Base-by-base conservation (phyloP, 2,329 filamentous ascomycete genomes). In the Fusarium albosuccineum region DNA sequence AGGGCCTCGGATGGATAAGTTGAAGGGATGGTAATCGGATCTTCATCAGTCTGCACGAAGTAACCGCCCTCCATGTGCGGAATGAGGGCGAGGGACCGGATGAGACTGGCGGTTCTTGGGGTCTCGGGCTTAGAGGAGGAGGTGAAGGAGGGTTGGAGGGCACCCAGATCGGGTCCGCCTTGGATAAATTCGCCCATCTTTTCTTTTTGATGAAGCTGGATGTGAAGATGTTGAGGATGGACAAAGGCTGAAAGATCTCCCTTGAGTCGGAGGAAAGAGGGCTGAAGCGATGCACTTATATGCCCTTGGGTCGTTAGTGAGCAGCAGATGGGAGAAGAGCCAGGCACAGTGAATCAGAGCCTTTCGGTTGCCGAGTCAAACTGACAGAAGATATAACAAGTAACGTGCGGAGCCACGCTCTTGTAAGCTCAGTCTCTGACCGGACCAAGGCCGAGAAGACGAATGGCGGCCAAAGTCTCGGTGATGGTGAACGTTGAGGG, bases 31-130 rank as follows among this genome's bases (percentile, higher is more conserved):
- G 80, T 80, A 13, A 79, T 77, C 2, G 79, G 69, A 64, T 85
- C 81, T 57, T 83, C 81, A 76, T 91, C 87, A 1, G 88, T 91
- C 74, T 90, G 86, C 65, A 77, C 78, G 70, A 86, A 91, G 78
- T 88, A 91, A 45, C 89, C 88, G 53, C 89, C 89, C 78, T 91
- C 88, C 42, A 87, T 82, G 75, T 91, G 88, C 9, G 82, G 78
- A 48, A 79, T 73, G 27, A 90, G 81, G 22, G 78, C 70, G 49
- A 91, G 82, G 17, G 78, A 53, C 10, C 61, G 39, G 67, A 80
- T 78, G 34, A 80, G 62, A 30, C 56, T 55, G 53, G 50, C 50
- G 57, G 66, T 51, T 30, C 55, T 22, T 52, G 55, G 17, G 62
- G 55, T 55, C 44, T 74, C 72, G 27, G 67, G 57, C 6, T 62